Percentiles rank a stretch among this genome's conserved stretches.
These are phyloP conservation scores for Fusarium haematococcum DNA, from an alignment of 2,329 filamentous ascomycete genomes.

Conservation along the genomic window DNA sequence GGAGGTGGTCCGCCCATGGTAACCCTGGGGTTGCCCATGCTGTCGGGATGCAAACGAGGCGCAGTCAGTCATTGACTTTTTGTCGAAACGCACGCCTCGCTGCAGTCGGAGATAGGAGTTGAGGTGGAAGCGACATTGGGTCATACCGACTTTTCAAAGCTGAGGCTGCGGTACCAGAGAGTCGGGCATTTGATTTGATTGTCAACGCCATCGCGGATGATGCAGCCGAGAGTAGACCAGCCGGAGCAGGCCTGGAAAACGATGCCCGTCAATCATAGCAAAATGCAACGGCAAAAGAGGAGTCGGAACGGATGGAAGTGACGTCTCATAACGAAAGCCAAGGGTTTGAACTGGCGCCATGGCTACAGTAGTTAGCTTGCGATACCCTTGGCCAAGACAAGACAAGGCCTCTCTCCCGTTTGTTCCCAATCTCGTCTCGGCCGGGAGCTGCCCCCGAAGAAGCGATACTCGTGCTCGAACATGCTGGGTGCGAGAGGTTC, in stretches of 20 bases:
- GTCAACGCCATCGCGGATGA: slow-evolving; percentile 10
- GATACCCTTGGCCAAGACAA: not conserved
- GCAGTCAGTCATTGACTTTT: slow-evolving; percentile 19
- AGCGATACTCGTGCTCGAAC: not conserved
- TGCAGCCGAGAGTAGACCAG: slow-evolving; percentile 18
- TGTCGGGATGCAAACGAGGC: slow-evolving; percentile 28
- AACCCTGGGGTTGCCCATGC: slow-evolving; percentile 24
- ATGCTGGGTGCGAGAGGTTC: slow-evolving; percentile 6
- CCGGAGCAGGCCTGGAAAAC: slow-evolving; percentile 13
- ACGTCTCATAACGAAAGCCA: slow-evolving; percentile 23
- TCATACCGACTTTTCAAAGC: not conserved
- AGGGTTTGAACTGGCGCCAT: slow-evolving; percentile 4
- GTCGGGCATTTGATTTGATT: slow-evolving; percentile 1
- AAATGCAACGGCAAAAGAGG: slow-evolving; percentile 10
- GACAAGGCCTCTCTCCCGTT: not conserved
- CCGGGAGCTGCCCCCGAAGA: slow-evolving; percentile 3
- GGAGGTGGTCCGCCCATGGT: slow-evolving; percentile 35
- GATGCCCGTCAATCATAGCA: not conserved
- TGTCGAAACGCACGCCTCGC: not conserved
- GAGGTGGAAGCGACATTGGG: slow-evolving; percentile 13
- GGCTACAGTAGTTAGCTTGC: not conserved
- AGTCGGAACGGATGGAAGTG: slow-evolving; percentile 12
- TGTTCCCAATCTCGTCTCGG: slow-evolving; percentile 4
- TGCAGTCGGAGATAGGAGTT: not conserved
- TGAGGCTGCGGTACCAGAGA: not conserved